Base-by-base conservation (phyloP, 306 rosid species). In the Pueraria montana region DNA sequence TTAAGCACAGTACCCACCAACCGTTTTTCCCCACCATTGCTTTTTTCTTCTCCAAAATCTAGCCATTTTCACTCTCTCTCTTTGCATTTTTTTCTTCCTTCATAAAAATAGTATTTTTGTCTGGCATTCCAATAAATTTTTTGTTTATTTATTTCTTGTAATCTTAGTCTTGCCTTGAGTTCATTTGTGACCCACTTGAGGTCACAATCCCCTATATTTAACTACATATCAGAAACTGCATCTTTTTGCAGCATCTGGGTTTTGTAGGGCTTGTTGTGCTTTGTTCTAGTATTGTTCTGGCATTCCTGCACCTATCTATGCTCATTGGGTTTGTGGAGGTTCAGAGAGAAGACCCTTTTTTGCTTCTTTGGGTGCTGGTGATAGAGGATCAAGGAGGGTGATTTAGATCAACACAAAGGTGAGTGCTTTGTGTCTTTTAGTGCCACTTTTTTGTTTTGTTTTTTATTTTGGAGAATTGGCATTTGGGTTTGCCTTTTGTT, bases 371-470 rank as follows among this genome's bases (percentile, higher is more conserved):
- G 88, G 81, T 86, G 21, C 76, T 85, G 82, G 74, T 89, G 89
- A 88, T 79, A 82, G 91, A 88, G 78, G 91, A 89, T 88, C 94
- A 85, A 87, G 89, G 92, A 77, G 91, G 86, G 70, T 95, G 79
- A 84, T 68, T 45, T 85, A 64, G 91, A 91, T 91, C 91, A 81
- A 58, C 83, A 38, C 87, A 83, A 86, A 95, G 95, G 97, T 95
- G 52, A 88, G 79, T 91, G 85, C 88, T 90, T 94, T 85, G 73
- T 38, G 85, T 82, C 76, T 84, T 84, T 34, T 76, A 58, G 75
- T 65, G 77, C 34, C 74, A 34, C 84, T 66, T 68, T 66, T 36
- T 79, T 38, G 32, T 66, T 84, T 78, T 50, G 11, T 14, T 6
- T 79, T 65, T 64, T 62, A 21, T 30, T 20, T 55, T n/a, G 74